These are phyloP conservation scores for Corymbia maculata DNA, from an alignment of 345 rosid genomes.

Conservation along the genomic window DNA sequence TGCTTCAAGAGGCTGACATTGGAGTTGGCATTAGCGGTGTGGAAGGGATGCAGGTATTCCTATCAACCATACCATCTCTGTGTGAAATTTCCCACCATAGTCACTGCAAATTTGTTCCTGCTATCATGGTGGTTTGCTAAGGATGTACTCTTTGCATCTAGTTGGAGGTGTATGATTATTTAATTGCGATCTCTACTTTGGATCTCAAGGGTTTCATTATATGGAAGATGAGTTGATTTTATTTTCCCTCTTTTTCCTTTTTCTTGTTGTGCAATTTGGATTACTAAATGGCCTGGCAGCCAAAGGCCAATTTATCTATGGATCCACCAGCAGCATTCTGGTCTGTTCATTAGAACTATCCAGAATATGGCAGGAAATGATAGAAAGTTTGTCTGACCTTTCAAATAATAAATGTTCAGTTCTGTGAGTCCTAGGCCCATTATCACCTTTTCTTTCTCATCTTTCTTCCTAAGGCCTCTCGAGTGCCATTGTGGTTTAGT, in stretches of 20 bases:
- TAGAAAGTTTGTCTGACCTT: background rate
- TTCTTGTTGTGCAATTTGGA: background rate
- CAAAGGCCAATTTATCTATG: background rate
- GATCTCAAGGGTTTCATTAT: background rate
- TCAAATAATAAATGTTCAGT: background rate
- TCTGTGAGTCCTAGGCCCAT: rapidly evolving
- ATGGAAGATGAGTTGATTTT: background rate
- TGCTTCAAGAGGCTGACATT: constrained; percentile 96
- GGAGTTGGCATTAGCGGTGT: constrained; percentile 94
- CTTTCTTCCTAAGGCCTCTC: background rate
- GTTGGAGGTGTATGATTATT: background rate
- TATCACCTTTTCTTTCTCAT: background rate
- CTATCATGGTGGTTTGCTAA: background rate
- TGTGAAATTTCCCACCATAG: background rate
- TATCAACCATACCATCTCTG: background rate
- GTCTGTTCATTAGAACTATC: background rate
- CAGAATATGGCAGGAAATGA: background rate
- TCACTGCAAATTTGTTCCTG: background rate
- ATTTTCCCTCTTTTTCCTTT: rapidly evolving
- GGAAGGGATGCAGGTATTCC: constrained; percentile 90
- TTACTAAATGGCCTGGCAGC: background rate
- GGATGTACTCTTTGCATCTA: background rate
- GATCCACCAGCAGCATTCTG: background rate
- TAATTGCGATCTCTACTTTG: background rate
- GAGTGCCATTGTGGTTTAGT: background rate